These are phyloP conservation scores for Pyracantha coccinea DNA, from an alignment of 331 rosid species.

Conservation along the genomic window DNA sequence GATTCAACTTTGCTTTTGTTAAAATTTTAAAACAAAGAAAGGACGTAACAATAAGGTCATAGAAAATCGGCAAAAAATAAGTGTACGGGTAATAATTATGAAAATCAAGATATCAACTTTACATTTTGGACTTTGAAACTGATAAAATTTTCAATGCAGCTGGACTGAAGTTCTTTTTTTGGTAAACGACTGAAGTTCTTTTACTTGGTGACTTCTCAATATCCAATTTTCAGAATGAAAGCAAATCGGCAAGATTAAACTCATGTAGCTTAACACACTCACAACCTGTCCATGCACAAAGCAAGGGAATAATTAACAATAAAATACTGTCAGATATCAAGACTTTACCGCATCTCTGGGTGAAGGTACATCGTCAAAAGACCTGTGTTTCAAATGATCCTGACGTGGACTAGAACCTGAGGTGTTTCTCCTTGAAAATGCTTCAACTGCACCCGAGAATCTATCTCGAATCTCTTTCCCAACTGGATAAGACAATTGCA, in stretches of 20 bases:
- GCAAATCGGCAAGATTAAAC: background rate
- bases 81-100: background rate
- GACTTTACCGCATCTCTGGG: conserved; percentile 60
- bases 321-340: background rate
- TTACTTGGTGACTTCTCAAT: background rate
- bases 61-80: background rate
- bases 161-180: background rate
- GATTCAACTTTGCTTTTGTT: background rate
- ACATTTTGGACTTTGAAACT: background rate
- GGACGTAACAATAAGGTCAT: background rate
- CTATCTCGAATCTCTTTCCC: conserved; percentile 86
- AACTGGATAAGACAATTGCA: conserved; percentile 42
- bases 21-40: background rate
- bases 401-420: conserved; percentile 53
- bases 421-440: conserved; percentile 58
- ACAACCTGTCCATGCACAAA: background rate
- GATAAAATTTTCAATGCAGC: background rate
- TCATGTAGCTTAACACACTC: background rate
- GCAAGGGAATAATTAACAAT: background rate
- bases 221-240: background rate
- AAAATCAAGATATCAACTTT: background rate
- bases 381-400: conserved; percentile 52
- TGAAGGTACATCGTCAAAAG: conserved; percentile 43
- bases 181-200: background rate
- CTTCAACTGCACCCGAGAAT: conserved; percentile 80